Conservation (phyloP, 2,329 filamentous ascomycete genomes). For the Aspergillus hiratsukae region DNA sequence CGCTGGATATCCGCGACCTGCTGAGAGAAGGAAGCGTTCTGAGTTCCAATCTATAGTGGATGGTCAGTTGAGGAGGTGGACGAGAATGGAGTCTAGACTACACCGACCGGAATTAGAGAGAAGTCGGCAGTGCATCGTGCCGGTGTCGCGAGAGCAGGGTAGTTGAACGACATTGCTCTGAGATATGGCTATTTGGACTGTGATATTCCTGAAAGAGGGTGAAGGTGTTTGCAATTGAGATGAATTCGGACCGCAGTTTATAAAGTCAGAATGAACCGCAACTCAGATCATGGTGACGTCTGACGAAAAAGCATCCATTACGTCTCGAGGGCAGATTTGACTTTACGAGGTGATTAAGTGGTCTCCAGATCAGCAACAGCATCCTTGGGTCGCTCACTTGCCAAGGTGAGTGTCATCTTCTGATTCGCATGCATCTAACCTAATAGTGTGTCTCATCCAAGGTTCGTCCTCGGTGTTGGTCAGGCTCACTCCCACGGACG, state of each 20-base stretch:
- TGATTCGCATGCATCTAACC: background rate
- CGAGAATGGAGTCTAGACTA: background rate
- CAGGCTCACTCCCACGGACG: conserved; percentile 75
- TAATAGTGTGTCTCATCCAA: conserved; percentile 85
- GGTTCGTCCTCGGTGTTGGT: conserved; percentile 77
- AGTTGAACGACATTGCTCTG: conserved; percentile 11
- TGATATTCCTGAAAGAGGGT: background rate
- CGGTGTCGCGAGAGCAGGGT: conserved; percentile 50
- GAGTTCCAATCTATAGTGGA: conserved; percentile 61
- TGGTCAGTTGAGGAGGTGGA: background rate
- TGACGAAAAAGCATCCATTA: background rate
- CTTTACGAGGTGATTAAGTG: background rate
- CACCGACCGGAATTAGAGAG: conserved; percentile 64
- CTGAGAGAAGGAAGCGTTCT: conserved; percentile 64
- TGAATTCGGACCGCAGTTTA: background rate
- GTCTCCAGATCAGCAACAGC: background rate
- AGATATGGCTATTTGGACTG: background rate
- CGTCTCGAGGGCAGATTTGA: background rate
- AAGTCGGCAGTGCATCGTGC: conserved; percentile 75
- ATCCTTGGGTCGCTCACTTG: background rate
- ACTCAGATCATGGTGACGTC: background rate
- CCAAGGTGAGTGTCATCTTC: background rate
- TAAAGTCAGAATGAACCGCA: background rate
- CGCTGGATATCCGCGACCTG: conserved; percentile 82
- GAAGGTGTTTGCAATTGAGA: background rate